A percentile compares a stretch with the other conserved stretches of the same genome.
phyloP scores from a whole-genome alignment of 2,329 filamentous ascomycete genomes.

The Diplodia mutila region DNA sequence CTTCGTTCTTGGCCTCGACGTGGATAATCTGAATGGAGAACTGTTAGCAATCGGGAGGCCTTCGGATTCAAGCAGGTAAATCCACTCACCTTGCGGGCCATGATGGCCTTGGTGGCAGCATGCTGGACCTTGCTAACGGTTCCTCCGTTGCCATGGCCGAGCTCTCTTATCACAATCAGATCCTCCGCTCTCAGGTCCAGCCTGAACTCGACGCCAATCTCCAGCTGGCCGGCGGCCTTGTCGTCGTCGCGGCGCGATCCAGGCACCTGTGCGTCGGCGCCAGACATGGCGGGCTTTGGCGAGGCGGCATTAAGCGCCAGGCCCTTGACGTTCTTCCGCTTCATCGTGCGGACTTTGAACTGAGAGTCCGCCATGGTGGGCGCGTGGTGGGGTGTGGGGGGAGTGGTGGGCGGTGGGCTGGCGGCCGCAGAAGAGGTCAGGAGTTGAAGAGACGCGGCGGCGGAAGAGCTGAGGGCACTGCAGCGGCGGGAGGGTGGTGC shows the following conservation, averaged over 20 bases:
- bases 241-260: slow-evolving; percentile 63
- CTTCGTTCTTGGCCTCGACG: slow-evolving; percentile 95
- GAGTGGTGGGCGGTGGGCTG: slow-evolving; percentile 39
- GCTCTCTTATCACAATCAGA: slow-evolving; percentile 87
- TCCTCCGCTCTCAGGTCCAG: slow-evolving; percentile 90
- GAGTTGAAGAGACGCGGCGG: slow-evolving; percentile 16
- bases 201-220: slow-evolving; percentile 97
- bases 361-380: slow-evolving; percentile 55
- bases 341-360: slow-evolving; percentile 78
- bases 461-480: not conserved
- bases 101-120: slow-evolving; percentile 89
- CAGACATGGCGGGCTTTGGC: slow-evolving; percentile 73
- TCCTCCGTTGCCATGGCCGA: slow-evolving; percentile 94
- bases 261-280: slow-evolving; percentile 67
- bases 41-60: slow-evolving; percentile 15
- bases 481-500: slow-evolving; percentile 5
- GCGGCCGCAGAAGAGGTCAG: slow-evolving; percentile 47
- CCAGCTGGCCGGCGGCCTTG: slow-evolving; percentile 71
- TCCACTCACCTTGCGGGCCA: slow-evolving; percentile 89
- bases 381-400: slow-evolving; percentile 6
- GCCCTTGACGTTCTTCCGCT: slow-evolving; percentile 98
- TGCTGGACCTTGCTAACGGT: slow-evolving; percentile 98
- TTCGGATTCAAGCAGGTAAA: not conserved
- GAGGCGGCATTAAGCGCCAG: slow-evolving; percentile 81
- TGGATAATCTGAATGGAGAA: slow-evolving; percentile 75